phyloP scores from a whole-genome alignment of 352 stramenopile genomes.

The Globisporangium parvum region DNA sequence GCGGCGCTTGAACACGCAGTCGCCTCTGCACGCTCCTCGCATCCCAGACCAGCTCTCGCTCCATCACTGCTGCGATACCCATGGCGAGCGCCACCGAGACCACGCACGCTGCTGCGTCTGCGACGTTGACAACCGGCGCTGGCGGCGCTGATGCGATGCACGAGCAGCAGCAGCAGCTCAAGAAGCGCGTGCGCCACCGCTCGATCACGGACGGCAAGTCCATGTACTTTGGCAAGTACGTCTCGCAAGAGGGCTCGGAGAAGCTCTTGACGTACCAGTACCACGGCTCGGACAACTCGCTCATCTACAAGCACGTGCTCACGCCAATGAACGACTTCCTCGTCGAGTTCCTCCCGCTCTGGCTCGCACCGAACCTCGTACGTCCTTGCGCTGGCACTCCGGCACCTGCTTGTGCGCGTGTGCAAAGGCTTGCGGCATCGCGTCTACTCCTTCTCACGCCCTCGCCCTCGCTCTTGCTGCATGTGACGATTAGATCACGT shows the following conservation, averaged over 20 bases:
- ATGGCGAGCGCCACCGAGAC: slow-evolving; percentile 11
- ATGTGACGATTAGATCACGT: slow-evolving; percentile 44
- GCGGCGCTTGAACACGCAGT: slow-evolving; percentile 6
- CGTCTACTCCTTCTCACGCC: not conserved
- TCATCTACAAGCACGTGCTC: slow-evolving; percentile 85
- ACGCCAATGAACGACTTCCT: slow-evolving; percentile 85
- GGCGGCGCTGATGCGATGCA: slow-evolving; percentile 13
- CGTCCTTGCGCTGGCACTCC: not conserved
- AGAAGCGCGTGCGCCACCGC: slow-evolving; percentile 68
- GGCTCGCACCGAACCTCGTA: slow-evolving; percentile 78
- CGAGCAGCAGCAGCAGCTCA: slow-evolving; percentile 31
- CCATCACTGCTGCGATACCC: not conserved
- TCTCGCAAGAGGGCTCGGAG: slow-evolving; percentile 77
- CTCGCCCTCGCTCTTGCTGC: not conserved
- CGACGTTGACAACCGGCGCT: no score
- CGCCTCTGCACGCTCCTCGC: not conserved
- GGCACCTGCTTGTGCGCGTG: no score
- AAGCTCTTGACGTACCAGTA: slow-evolving; percentile 86
- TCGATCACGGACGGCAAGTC: slow-evolving; percentile 67
- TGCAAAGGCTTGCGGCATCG: not conserved
- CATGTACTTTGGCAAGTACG: slow-evolving; percentile 87
- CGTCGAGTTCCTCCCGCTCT: slow-evolving; percentile 66
- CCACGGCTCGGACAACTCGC: slow-evolving; percentile 79
- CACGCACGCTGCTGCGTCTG: not conserved
- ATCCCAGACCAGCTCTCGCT: not conserved